Percentiles rank a stretch among this genome's conserved stretches.
Evolutionary conservation across 495 filamentous ascomycete genomes (phyloP).

Genomic region (Rhypophila decipiens): DNA sequence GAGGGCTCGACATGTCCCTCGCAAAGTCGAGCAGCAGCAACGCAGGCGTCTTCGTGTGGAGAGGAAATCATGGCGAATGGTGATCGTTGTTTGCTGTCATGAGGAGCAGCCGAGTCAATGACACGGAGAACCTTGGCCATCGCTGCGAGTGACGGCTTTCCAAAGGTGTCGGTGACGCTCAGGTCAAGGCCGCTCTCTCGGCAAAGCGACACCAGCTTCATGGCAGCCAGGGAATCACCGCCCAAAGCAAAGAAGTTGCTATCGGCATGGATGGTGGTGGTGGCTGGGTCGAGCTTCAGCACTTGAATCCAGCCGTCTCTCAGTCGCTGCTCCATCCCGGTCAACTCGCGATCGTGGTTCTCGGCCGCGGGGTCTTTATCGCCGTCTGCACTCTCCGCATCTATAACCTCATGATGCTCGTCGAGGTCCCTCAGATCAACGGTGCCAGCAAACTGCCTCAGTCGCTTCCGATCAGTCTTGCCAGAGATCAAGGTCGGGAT

Average conservation of each 20-base stretch:
- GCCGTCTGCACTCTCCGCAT: neutral
- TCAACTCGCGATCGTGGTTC: neutral
- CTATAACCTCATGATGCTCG: neutral
- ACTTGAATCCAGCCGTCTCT: neutral
- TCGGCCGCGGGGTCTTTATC: neutral
- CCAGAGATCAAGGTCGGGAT: slow-evolving; percentile 41
- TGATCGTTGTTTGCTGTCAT: too few species aligned
- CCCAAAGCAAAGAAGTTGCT: slow-evolving; percentile 28
- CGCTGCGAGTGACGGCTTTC: slow-evolving; percentile 1
- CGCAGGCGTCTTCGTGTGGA: neutral
- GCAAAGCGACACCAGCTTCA: slow-evolving; percentile 19
- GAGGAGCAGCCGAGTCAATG: neutral
- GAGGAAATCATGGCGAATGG: too few species aligned
- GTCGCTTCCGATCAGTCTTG: slow-evolving; percentile 44
- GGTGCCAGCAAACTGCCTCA: slow-evolving; percentile 38
- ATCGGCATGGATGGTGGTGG: slow-evolving; percentile 9
- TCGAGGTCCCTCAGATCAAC: slow-evolving; percentile 41
- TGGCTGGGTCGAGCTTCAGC: slow-evolving; percentile 1
- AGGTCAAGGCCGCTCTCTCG: slow-evolving; percentile 13
- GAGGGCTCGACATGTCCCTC: slow-evolving; percentile 6
- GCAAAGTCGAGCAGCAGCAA: neutral
- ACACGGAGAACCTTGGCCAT: neutral
- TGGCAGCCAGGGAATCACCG: slow-evolving; percentile 27
- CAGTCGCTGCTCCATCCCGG: neutral
- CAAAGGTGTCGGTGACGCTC: slow-evolving; percentile 16